phyloP scores from a whole-genome alignment of 2,329 filamentous ascomycete genomes.

The Diaporthe caulivora region DNA sequence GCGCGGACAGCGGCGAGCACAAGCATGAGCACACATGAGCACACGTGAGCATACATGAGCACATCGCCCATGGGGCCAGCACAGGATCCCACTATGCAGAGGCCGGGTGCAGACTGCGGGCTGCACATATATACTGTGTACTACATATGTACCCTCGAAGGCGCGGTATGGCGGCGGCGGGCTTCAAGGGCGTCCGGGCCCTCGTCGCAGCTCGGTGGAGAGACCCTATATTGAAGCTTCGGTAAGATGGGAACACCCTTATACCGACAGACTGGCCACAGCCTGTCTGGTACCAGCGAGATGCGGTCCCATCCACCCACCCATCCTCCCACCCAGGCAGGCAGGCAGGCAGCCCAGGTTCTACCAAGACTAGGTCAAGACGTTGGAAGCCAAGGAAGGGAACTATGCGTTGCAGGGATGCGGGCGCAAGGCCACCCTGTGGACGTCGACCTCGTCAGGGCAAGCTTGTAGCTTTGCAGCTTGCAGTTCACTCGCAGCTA shows the following conservation, averaged over 20 bases:
- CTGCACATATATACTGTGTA: constrained; percentile 5
- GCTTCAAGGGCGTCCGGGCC: constrained; percentile 29
- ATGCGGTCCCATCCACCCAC: neutral
- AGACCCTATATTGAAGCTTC: constrained; percentile 34
- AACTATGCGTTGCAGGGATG: constrained; percentile 6
- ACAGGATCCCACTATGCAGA: constrained; percentile 3
- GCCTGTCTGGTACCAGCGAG: neutral
- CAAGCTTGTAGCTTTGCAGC: neutral
- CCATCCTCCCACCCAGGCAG: no score
- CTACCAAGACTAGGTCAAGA: constrained; percentile 20
- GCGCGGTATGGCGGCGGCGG: constrained; percentile 18
- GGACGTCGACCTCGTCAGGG: neutral
- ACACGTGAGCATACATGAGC: no score
- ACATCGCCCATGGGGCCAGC: neutral
- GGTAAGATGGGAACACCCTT: constrained; percentile 10
- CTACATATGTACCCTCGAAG: neutral
- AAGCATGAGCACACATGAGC: no score
- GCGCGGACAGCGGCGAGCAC: neutral
- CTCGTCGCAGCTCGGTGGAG: constrained; percentile 38
- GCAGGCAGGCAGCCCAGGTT: neutral
- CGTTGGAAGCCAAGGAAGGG: constrained; percentile 1
- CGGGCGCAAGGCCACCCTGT: neutral
- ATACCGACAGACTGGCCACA: constrained; percentile 10
- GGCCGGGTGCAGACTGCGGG: neutral
- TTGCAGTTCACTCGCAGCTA: neutral